Evolutionary conservation across 176 grass and related monocot genomes (phyloP), one percentile per base, ranked within the genome.

Genomic region (Aegilops tauschii): DNA sequence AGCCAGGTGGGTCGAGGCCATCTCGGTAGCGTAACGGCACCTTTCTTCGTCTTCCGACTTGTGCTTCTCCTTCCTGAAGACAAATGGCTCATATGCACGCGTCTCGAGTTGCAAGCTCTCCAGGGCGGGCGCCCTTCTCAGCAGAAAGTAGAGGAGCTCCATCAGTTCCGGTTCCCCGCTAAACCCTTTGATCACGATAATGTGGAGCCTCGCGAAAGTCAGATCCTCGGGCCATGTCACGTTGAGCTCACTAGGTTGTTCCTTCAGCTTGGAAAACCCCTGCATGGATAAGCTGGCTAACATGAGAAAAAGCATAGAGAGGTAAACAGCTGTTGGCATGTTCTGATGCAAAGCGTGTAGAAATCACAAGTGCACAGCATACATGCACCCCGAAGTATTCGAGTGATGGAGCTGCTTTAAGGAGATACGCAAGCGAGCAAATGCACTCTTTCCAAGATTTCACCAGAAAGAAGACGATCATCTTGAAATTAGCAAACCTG

Each of bases 111-210:
- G 20, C 39, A 84, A 10, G 12, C 3, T 65, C 59, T 36, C 8
- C 18, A 77, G 28, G 17, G 5, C 18, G 1, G 83, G 83, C n/a
- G 83, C 61, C 35, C 27, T 34, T 5, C 39, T 25, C 28, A 85
- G 59, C 59, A 85, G 61, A 35, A 85, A 85, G 28, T 65, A 14
- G 29, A 76, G 5, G 6, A 77, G 72, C 12, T 37, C 17, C 39
- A 77, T 31, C 59, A 85, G 8, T 16, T 85, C 72, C 2, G 39
- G 45, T 28, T 85, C 83, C 12, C 83, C 71, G 34, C 83, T 85
- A 35, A 77, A 85, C 59, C 83, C 83, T 84, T 20, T 28, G 1
- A 84, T 2, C 0, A 3, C 9, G 59, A 77, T 23, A 36, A 40
- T 52, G 28, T 12, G 0, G 18, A 77, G 83, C 8, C 6, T 21